Percentiles rank a stretch among this genome's conserved stretches.
Evolutionary conservation across 2,329 filamentous ascomycete genomes (phyloP).

Genomic region (Xylariaceae sp.): DNA sequence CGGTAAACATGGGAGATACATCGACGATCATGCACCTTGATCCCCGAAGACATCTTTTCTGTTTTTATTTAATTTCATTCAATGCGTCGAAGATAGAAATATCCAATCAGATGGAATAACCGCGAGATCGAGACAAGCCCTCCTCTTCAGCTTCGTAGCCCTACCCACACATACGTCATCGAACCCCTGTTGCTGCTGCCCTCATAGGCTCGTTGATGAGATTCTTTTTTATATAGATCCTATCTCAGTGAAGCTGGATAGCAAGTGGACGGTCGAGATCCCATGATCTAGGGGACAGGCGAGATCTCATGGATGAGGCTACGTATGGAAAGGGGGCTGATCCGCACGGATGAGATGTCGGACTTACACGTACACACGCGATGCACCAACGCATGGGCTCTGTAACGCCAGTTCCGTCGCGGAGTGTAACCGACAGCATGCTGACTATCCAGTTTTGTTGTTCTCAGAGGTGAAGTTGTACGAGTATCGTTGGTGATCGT

Average conservation of each 20-base stretch:
- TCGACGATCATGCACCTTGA: neutral
- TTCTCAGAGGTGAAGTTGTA: neutral
- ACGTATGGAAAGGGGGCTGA: neutral
- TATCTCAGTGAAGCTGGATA: neutral
- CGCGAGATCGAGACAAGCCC: neutral
- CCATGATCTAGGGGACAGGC: too few species aligned
- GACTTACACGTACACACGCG: neutral
- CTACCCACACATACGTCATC: neutral
- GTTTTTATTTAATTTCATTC: neutral
- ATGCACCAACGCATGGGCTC: slow-evolving; percentile 9
- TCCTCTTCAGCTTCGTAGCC: neutral
- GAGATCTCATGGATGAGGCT: too few species aligned
- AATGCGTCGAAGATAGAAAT: too few species aligned
- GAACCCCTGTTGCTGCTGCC: neutral
- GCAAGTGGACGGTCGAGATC: too few species aligned
- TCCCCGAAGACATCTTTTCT: neutral
- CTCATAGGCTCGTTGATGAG: neutral
- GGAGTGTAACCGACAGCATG: neutral
- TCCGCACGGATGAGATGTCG: neutral
- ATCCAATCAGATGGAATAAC: neutral
- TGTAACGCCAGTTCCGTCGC: slow-evolving; percentile 7
- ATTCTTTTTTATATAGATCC: neutral
- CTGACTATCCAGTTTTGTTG: neutral
- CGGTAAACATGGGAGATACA: neutral
- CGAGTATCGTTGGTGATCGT: neutral